Evolutionary conservation across 768 basidiomycete genomes (phyloP).

Genomic region (Boletus rufocinnamomeus): DNA sequence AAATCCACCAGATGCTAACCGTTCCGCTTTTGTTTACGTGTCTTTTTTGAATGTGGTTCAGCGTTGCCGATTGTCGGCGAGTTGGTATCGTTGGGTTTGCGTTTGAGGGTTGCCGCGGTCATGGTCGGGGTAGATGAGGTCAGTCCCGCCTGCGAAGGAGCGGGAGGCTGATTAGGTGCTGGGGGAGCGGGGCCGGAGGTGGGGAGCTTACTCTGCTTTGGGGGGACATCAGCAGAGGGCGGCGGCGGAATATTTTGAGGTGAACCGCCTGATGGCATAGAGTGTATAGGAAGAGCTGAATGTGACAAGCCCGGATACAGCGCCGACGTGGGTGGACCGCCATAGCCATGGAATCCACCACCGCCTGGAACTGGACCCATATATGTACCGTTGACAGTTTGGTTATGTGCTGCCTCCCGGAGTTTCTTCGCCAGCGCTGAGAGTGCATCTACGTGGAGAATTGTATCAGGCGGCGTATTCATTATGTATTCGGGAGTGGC

Average conservation of each 20-base stretch:
- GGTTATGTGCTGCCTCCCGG: conserved; percentile 31
- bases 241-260: conserved; percentile 49
- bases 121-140: conserved; percentile 50
- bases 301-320: conserved; percentile 47
- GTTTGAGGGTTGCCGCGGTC: conserved; percentile 53
- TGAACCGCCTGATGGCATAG: conserved; percentile 42
- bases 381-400: conserved; percentile 19
- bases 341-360: conserved; percentile 30
- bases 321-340: conserved; percentile 41
- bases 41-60: conserved; percentile 52
- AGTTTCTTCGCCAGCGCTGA: conserved; percentile 41
- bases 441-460: conserved; percentile 45
- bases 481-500: conserved; percentile 25
- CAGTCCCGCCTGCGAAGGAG: conserved; percentile 43
- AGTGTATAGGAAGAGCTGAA: conserved; percentile 47
- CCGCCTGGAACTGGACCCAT: conserved; percentile 18
- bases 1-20: conserved; percentile 38
- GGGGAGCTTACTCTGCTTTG: conserved; percentile 65
- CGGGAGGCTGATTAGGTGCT: conserved; percentile 41
- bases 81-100: conserved; percentile 48
- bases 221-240: conserved; percentile 54
- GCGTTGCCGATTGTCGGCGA: conserved; percentile 54
- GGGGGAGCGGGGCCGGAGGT: conserved; percentile 44
- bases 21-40: conserved; percentile 59
- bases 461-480: conserved; percentile 25